Percentiles rank a stretch among this genome's conserved stretches.
These are phyloP conservation scores for Echria macrotheca DNA, from an alignment of 495 filamentous ascomycete genomes.

Conservation along the genomic window DNA sequence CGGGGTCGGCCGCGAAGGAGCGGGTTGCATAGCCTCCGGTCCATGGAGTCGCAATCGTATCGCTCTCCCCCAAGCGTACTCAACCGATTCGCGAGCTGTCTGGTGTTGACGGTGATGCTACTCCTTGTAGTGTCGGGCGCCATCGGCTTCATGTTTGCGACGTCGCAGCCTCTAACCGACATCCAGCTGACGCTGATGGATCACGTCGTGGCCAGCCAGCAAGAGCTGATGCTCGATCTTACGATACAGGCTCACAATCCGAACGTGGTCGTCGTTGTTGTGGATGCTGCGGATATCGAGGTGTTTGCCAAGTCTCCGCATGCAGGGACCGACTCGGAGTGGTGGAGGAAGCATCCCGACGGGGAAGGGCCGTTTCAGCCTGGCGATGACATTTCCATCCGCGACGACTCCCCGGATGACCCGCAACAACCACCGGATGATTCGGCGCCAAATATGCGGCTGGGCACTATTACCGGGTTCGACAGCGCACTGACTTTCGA, in stretches of 20 bases:
- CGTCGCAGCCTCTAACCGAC: slow-evolving; percentile 78
- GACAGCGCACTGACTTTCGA: slow-evolving; percentile 85
- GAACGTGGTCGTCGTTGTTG: slow-evolving; percentile 78
- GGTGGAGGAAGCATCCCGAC: slow-evolving; percentile 55
- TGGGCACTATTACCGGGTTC: slow-evolving; percentile 81
- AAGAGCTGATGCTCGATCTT: slow-evolving; percentile 93
- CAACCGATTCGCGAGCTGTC: slow-evolving; percentile 71
- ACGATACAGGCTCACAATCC: slow-evolving; percentile 86
- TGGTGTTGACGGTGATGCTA: slow-evolving; percentile 68
- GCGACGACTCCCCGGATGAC: slow-evolving; percentile 60
- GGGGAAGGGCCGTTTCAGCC: slow-evolving; percentile 26
- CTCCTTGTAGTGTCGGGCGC: slow-evolving; percentile 71
- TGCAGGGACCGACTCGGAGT: slow-evolving; percentile 67
- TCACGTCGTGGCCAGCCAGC: slow-evolving; percentile 87
- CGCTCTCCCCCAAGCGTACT: slow-evolving; percentile 55
- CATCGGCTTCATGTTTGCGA: slow-evolving; percentile 80
- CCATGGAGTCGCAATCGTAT: slow-evolving; percentile 70
- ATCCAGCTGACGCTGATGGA: slow-evolving; percentile 71
- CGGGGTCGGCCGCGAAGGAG: slow-evolving; percentile 59
- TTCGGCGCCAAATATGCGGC: slow-evolving; percentile 73
- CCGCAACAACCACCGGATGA: slow-evolving; percentile 44
- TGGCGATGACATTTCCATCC: slow-evolving; percentile 9
- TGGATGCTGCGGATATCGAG: slow-evolving; percentile 80
- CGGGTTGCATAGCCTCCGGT: slow-evolving; percentile 54
- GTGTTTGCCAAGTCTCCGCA: slow-evolving; percentile 90